Percentiles rank a stretch among this genome's conserved stretches.
Conservation (phyloP, 305 asterid species). For the Lippia alba region DNA sequence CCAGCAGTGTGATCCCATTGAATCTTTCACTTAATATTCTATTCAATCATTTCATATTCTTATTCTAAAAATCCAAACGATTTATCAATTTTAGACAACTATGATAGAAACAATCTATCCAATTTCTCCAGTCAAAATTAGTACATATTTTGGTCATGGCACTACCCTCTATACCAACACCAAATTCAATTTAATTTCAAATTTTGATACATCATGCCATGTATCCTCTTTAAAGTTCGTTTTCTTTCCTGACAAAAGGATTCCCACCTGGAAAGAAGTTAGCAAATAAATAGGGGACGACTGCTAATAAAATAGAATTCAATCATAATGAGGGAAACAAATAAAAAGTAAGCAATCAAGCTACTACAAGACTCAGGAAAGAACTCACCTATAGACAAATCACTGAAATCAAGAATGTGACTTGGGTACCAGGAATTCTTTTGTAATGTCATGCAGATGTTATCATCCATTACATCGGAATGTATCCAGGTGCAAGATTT, state of each 20-base stretch:
- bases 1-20: constrained; percentile 5
- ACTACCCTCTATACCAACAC: not conserved
- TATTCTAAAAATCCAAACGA: constrained; percentile 10
- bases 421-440: constrained; percentile 69
- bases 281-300: constrained; percentile 18
- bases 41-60: not conserved
- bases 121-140: not conserved
- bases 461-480: constrained; percentile 96
- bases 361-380: constrained; percentile 28
- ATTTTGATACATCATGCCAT: not conserved
- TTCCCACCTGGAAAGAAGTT: constrained; percentile 15
- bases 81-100: constrained; percentile 4
- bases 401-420: constrained; percentile 88
- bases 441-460: constrained; percentile 73
- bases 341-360: constrained; percentile 14
- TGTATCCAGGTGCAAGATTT: constrained; percentile 87
- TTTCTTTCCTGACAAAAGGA: constrained; percentile 12
- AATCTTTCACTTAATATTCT: constrained; percentile 11
- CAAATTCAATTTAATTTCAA: constrained; percentile 5
- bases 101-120: not conserved
- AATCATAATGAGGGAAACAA: constrained; percentile 18
- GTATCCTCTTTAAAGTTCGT: constrained; percentile 8
- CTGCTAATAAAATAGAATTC: constrained; percentile 7
- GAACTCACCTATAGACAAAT: constrained; percentile 80
- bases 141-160: not conserved